Base-by-base conservation (phyloP, 768 basidiomycete genomes). In the Suillus clintonianus region DNA sequence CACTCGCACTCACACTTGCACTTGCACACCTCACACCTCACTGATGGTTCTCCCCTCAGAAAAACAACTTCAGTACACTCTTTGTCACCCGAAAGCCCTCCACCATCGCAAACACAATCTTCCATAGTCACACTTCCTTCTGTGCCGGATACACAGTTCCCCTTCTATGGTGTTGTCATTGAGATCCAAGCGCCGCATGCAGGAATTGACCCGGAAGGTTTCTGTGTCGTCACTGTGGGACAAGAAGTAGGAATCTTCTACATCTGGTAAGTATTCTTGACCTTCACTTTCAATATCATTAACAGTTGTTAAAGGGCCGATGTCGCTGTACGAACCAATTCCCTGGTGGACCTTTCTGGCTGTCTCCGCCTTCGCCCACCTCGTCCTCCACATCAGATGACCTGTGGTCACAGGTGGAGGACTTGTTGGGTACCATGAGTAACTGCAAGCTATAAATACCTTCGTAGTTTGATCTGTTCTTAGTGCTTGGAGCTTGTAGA, bases 211-310 rank as follows among this genome's bases (percentile, higher is more conserved):
- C 54, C 54, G 6, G 54, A 22, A 17, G 54, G 54, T 24, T 55
- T 32, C 24, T 55, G 54, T 7, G 54, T 55, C 11, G 32, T 55
- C 54, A 55, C 54, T 22, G 54, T 55, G 19, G 54, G 54, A 32
- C 54, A 55, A 34, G 54, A 55, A 55, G 54, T 55, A 30, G 54
- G 54, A 10, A 55, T 55, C 6, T 55, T 55, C 54, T 55, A 24
- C 37, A 4, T 22, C n/a, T 55, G 54, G 54, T 55, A 32, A 7
- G 54, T 37, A 30, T 32, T 19, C 15, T 6, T 17, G 27, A 15
- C 54, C 37, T 24, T 55, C 30, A 19, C 30, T 7, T 37, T 32
- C 8, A 37, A 19, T 32, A 32, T 32, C 32, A 7, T 32, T 24
- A 15, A 55, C 13, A 32, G 32, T 34, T 34, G 10, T 32, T 34